These are phyloP conservation scores for Salix caprea DNA, from an alignment of 345 rosid genomes.

Conservation along the genomic window DNA sequence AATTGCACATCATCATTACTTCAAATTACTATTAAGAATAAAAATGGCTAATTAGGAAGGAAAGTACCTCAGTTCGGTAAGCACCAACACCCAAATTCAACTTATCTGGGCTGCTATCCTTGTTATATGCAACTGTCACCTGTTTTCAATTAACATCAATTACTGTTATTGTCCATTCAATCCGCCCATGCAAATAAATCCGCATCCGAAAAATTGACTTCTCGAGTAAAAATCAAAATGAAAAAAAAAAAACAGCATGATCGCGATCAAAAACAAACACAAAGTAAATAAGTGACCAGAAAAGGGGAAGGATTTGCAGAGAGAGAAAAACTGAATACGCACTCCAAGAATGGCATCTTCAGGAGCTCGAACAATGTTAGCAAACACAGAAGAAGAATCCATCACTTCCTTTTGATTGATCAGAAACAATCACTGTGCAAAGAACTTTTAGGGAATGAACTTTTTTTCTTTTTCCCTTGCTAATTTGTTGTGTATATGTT, in stretches of 20 bases:
- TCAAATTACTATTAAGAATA: neutral
- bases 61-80: constrained; percentile 80
- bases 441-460: neutral
- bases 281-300: neutral
- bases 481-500: no score
- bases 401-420: neutral
- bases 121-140: constrained; percentile 97
- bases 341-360: constrained; percentile 91
- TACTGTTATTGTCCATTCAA: neutral
- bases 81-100: constrained; percentile 94
- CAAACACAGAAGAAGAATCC: constrained; percentile 54
- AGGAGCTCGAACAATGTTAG: constrained; percentile 73
- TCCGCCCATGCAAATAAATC: neutral
- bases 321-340: constrained; percentile 15
- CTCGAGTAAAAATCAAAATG: neutral
- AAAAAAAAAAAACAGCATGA: neutral
- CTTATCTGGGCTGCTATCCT: constrained; percentile 82
- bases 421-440: neutral
- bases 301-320: neutral
- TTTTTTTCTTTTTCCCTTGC: neutral
- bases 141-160: constrained; percentile 8
- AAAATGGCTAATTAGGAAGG: neutral
- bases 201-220: neutral
- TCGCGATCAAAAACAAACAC: constrained; percentile 1
- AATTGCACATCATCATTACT: neutral